Base-by-base conservation (phyloP, 129 eudicot species). In the Heracleum sosnowskyi region DNA sequence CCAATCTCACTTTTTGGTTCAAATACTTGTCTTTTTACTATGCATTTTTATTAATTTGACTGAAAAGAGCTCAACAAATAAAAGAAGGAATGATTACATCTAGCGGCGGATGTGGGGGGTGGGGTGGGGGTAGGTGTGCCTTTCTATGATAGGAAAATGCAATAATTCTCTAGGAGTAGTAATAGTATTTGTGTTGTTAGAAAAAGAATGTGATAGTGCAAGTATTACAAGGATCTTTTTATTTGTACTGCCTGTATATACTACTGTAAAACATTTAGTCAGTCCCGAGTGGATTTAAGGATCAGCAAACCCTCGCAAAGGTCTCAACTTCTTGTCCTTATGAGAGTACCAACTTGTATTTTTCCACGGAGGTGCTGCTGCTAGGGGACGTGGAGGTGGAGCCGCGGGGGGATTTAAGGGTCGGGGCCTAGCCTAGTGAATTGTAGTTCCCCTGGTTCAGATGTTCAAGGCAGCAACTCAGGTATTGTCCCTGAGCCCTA, bases 71-170 rank as follows among this genome's bases (percentile, higher is more conserved):
- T 79, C 79, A 69, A 39, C 76, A 6, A 11, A 53, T 81, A 78
- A 85, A 81, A 85, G 40, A 82, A 82, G 37, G 69, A 49, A 85
- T 85, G 77, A 85, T 85, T 85, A 72, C 88, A 71, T 76, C 71
- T 68, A 85, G 79, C 87, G 87, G 87, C 87, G 82, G 60, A 80
- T 44, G 84, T 45, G 82, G 82, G 84, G 79, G 82, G 75, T 55
- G 53, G 76, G 51, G 10, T 40, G 63, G 82, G 84, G 79, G 82
- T 78, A 73, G 53, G 76, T 72, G 12, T 55, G 73, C 74, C 46
- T 49, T 70, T 73, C 24, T 77, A 77, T 79, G 82, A 73, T 80
- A 46, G 81, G 71, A 76, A 77, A 40, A n/a, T 78, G 74, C 71
- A 74, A 77, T 84, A 31, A 57, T 78, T 79, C 39, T 28, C 22